A percentile compares a stretch with the other conserved stretches of the same genome.
phyloP scores from a whole-genome alignment of 441 rosid genomes.

The Viola pubescens region DNA sequence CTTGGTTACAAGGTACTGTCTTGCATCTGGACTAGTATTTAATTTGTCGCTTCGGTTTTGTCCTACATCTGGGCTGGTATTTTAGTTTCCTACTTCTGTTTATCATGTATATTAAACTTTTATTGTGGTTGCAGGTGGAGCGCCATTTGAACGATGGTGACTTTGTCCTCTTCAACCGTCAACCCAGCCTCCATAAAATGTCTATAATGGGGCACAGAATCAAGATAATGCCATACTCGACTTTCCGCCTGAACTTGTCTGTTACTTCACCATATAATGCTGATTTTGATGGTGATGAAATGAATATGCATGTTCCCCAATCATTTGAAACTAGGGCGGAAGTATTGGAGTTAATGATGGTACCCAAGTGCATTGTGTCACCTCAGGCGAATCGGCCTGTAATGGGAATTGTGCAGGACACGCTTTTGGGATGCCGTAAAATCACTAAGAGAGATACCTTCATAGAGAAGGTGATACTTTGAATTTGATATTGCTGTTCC shows the following conservation, averaged over 20 bases:
- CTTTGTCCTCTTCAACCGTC: conserved; percentile 92
- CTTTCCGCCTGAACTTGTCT: conserved; percentile 86
- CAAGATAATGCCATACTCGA: conserved; percentile 98
- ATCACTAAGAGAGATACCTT: conserved; percentile 98
- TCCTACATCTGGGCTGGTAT: not conserved
- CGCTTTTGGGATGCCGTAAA: conserved; percentile 96
- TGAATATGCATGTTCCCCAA: conserved; percentile 99
- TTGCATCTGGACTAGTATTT: not conserved
- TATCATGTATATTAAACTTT: conserved; percentile 2
- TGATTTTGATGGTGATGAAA: conserved; percentile 99
- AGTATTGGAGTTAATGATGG: conserved; percentile 97
- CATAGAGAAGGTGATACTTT: conserved; percentile 74
- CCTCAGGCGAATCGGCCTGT: conserved; percentile 98
- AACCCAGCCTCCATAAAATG: conserved; percentile 99
- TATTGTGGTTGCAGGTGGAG: conserved; percentile 67
- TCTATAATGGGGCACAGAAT: conserved; percentile 99
- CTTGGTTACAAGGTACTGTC: conserved; percentile 80
- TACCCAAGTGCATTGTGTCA: conserved; percentile 93
- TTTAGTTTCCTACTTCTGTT: not conserved
- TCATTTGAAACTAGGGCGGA: conserved; percentile 96
- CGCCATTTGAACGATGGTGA: conserved; percentile 95
- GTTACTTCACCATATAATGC: conserved; percentile 99
- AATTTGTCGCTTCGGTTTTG: not conserved
- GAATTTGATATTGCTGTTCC: not conserved
- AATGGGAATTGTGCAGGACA: conserved; percentile 99